phyloP scores from a whole-genome alignment of 306 rosid species.

The Dalbergia oliveri region DNA sequence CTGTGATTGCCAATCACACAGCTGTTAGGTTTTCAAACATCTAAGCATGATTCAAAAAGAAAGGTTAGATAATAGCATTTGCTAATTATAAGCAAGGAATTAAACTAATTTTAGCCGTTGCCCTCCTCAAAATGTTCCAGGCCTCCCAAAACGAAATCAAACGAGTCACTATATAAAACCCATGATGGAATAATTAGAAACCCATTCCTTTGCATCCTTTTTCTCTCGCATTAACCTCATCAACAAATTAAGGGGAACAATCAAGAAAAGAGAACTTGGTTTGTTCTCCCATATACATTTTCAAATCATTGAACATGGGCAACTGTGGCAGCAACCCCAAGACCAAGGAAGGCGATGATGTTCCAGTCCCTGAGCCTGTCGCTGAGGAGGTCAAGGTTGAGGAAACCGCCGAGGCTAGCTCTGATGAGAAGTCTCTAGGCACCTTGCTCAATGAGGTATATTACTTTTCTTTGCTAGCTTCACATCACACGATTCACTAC shows the following conservation, averaged over 20 bases:
- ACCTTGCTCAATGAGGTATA: constrained; percentile 45
- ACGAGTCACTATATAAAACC: constrained; percentile 29
- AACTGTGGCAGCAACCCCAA: constrained; percentile 50
- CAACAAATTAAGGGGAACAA: constrained; percentile 7
- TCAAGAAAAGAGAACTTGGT: constrained; percentile 28
- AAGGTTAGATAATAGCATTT: background rate
- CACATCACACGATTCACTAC: too few species aligned
- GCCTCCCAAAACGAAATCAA: constrained; percentile 22
- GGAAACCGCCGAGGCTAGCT: background rate
- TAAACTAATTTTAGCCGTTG: constrained; percentile 13
- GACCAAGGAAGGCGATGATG: constrained; percentile 39
- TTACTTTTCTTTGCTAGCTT: background rate
- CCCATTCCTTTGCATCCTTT: background rate
- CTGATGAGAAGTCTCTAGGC: constrained; percentile 43
- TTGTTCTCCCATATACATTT: constrained; percentile 28
- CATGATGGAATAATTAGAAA: background rate
- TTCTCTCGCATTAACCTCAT: background rate
- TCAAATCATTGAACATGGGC: constrained; percentile 44
- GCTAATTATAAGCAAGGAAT: constrained; percentile 28
- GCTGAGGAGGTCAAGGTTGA: constrained; percentile 42
- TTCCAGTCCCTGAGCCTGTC: constrained; percentile 37
- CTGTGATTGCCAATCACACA: constrained; percentile 43
- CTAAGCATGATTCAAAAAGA: background rate
- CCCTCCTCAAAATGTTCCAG: constrained; percentile 44
- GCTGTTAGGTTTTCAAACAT: constrained; percentile 7